A percentile compares a stretch with the other conserved stretches of the same genome.
phyloP scores from a whole-genome alignment of 2,329 filamentous ascomycete genomes.

The Phialophora verrucosa region DNA sequence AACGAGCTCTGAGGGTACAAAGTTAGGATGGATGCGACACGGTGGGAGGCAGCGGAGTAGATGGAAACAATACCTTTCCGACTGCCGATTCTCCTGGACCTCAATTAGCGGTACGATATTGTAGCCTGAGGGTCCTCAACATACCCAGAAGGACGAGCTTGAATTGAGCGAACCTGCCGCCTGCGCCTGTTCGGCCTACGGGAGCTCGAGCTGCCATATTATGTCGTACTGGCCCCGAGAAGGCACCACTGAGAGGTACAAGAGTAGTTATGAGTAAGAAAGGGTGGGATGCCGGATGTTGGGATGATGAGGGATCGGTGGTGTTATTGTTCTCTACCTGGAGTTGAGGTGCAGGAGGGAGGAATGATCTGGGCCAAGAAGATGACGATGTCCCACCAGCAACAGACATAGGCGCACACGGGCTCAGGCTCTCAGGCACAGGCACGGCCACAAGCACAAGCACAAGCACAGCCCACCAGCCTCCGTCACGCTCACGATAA shows the following conservation, averaged over 20 bases:
- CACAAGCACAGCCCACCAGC: constrained; percentile 1
- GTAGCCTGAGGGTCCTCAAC: constrained; percentile 43
- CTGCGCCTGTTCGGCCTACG: constrained; percentile 67
- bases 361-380: constrained; percentile 11
- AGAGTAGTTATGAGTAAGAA: constrained; percentile 7
- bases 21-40: constrained; percentile 24
- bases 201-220: constrained; percentile 86
- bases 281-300: constrained; percentile 8
- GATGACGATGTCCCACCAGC: constrained; percentile 2
- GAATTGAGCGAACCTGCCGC: constrained; percentile 88
- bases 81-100: constrained; percentile 90
- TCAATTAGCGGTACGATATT: constrained; percentile 47
- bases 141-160: constrained; percentile 95
- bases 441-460: neutral
- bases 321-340: constrained; percentile 13
- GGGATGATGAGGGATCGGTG: constrained; percentile 3
- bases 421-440: neutral
- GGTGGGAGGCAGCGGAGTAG: constrained; percentile 15
- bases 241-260: neutral
- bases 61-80: constrained; percentile 73
- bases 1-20: constrained; percentile 76
- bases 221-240: constrained; percentile 24
- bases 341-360: neutral
- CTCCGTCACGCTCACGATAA: constrained; percentile 2
- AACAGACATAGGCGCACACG: neutral